A percentile compares a stretch with the other conserved stretches of the same genome.
Evolutionary conservation across 2,329 filamentous ascomycete genomes (phyloP).

Genomic region (Epichloe aotearoae): DNA sequence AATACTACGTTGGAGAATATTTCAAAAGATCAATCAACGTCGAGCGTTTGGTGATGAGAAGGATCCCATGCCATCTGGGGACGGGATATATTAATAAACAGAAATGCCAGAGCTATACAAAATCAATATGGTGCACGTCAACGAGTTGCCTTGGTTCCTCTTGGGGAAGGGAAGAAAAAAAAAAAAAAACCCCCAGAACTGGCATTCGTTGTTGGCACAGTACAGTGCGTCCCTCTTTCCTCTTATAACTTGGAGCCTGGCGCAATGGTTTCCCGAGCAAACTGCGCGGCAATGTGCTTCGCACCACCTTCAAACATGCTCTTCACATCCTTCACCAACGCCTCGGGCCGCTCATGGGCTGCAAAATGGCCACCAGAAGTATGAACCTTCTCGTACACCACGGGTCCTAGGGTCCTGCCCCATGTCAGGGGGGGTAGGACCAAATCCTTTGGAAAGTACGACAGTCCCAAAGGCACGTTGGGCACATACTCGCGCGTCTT

Average conservation of each 20-base stretch:
- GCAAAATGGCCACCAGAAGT: conserved; percentile 47
- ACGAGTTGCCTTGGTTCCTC: no score
- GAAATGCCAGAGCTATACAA: no score
- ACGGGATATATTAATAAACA: no score
- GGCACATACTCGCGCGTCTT: conserved; percentile 16
- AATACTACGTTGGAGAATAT: no score
- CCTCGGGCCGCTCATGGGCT: conserved; percentile 42
- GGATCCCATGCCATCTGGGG: no score
- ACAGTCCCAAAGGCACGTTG: conserved; percentile 31
- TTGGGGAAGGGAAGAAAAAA: no score
- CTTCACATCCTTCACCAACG: conserved; percentile 37
- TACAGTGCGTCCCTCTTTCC: no score
- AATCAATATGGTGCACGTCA: no score
- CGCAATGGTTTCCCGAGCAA: not conserved
- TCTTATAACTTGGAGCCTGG: not conserved
- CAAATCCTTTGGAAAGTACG: conserved; percentile 46
- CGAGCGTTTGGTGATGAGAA: no score
- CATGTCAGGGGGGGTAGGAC: conserved; percentile 40
- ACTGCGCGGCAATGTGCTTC: conserved; percentile 1
- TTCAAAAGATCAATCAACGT: no score
- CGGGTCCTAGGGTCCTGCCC: conserved; percentile 43
- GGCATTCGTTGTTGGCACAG: no score
- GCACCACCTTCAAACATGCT: conserved; percentile 37
- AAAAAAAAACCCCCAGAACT: no score
- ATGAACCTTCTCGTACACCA: conserved; percentile 42